These are phyloP conservation scores for Quercus bicolor DNA, from an alignment of 306 rosid species.

Conservation along the genomic window DNA sequence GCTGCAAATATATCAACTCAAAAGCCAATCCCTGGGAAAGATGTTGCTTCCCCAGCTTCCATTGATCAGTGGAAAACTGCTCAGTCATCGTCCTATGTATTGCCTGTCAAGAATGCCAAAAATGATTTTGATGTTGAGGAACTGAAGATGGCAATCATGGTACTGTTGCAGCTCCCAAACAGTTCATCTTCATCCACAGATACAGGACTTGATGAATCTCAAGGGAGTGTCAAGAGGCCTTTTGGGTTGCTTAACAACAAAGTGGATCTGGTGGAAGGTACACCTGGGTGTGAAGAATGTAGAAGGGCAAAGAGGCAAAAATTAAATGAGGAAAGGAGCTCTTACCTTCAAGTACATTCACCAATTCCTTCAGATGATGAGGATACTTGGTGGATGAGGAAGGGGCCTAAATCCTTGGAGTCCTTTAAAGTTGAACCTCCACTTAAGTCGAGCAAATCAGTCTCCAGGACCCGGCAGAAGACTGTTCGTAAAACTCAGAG, in stretches of 20 bases:
- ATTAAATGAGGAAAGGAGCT: slow-evolving; percentile 64
- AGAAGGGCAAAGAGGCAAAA: slow-evolving; percentile 79
- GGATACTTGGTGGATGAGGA: slow-evolving; percentile 86
- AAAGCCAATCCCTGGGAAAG: slow-evolving; percentile 55
- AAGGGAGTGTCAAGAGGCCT: slow-evolving; percentile 52
- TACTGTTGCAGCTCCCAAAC: slow-evolving; percentile 63
- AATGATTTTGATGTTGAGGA: slow-evolving; percentile 57
- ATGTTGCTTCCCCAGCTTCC: slow-evolving; percentile 39
- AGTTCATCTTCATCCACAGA: slow-evolving; percentile 31
- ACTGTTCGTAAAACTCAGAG: slow-evolving; percentile 72
- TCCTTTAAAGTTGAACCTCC: slow-evolving; percentile 69
- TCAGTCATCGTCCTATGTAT: slow-evolving; percentile 25
- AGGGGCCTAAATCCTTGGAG: slow-evolving; percentile 64
- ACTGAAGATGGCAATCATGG: slow-evolving; percentile 62
- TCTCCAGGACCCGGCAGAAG: slow-evolving; percentile 68
- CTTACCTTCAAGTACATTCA: slow-evolving; percentile 48
- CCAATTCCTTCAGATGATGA: slow-evolving; percentile 64
- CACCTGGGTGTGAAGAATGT: slow-evolving; percentile 97
- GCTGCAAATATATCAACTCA: slow-evolving; percentile 27
- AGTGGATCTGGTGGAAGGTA: slow-evolving; percentile 59
- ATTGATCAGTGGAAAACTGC: slow-evolving; percentile 44
- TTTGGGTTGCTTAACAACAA: slow-evolving; percentile 42
- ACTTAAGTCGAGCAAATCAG: slow-evolving; percentile 60
- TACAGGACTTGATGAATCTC: slow-evolving; percentile 54
- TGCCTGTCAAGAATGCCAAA: slow-evolving; percentile 44